These are phyloP conservation scores for Paraglomus occultum DNA, from an alignment of 192 early-diverging fungal genomes.

Conservation along the genomic window DNA sequence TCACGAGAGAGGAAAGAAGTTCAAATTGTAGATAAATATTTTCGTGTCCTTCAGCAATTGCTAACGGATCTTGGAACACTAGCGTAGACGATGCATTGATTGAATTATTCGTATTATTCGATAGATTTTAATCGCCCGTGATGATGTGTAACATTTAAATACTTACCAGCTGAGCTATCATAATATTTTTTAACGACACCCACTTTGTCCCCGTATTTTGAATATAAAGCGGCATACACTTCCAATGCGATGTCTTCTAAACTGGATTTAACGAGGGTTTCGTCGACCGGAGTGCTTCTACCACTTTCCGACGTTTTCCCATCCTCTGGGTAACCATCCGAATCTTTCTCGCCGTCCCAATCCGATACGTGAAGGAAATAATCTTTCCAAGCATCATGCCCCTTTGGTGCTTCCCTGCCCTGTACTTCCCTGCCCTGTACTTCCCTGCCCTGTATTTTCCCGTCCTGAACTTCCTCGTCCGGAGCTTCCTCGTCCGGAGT, in stretches of 20 bases:
- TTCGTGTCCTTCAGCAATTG: neutral
- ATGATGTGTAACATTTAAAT: neutral
- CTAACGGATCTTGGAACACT: conserved; percentile 28
- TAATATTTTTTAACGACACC: neutral
- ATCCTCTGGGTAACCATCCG: too few relatives aligned
- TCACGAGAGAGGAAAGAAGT: neutral
- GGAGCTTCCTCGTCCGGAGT: too few relatives aligned
- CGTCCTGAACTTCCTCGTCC: too few relatives aligned
- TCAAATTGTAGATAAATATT: conserved; percentile 13
- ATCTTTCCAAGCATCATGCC: too few relatives aligned
- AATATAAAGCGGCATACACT: conserved; percentile 18
- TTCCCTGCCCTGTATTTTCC: too few relatives aligned
- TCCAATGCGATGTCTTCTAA: conserved; percentile 12
- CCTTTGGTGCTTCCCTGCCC: too few relatives aligned
- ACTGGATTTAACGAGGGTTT: too few relatives aligned
- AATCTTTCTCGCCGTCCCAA: too few relatives aligned
- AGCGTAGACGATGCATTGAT: neutral
- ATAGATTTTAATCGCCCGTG: neutral
- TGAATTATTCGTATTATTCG: neutral
- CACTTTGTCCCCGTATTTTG: neutral
- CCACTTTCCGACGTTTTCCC: too few relatives aligned
- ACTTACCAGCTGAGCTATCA: conserved; percentile 26
- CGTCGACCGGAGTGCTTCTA: too few relatives aligned
- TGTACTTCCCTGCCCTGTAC: too few relatives aligned
- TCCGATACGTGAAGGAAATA: too few relatives aligned